phyloP scores from a whole-genome alignment of 768 basidiomycete species.

The Kwoniella mangroviensis region DNA sequence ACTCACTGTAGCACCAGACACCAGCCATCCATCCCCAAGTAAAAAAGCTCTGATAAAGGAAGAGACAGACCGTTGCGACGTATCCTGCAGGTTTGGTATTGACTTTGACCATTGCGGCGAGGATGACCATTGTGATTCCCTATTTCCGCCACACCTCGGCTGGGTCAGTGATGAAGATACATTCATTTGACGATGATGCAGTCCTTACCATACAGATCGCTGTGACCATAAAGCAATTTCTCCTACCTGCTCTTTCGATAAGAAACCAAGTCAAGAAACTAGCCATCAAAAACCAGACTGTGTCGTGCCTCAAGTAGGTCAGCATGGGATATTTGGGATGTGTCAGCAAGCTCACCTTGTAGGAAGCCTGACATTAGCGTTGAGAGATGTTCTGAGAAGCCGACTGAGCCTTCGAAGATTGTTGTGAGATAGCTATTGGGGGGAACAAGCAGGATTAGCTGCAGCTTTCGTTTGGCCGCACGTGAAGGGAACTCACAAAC shows the following conservation, averaged over 20 bases:
- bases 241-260: constrained; percentile 28
- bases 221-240: constrained; percentile 28
- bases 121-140: constrained; percentile 30
- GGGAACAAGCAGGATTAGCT: not conserved
- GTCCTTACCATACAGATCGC: constrained; percentile 35
- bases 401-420: constrained; percentile 26
- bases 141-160: no score
- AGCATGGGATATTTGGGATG: not conserved
- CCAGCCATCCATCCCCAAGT: constrained; percentile 28
- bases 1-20: constrained; percentile 12
- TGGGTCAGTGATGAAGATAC: no score
- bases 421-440: constrained; percentile 28
- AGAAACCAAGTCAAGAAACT: constrained; percentile 21
- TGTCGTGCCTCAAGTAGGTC: not conserved
- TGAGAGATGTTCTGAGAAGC: constrained; percentile 21
- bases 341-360: constrained; percentile 11
- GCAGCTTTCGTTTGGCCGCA: not conserved
- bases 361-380: constrained; percentile 30
- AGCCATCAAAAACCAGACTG: constrained; percentile 33
- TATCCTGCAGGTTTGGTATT: constrained; percentile 26
- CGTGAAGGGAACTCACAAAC: not conserved
- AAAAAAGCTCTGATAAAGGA: constrained; percentile 25
- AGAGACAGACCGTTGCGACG: constrained; percentile 24
- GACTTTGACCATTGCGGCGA: constrained; percentile 39
- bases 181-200: no score